phyloP scores from a whole-genome alignment of 1,284 basidiomycete genomes.

The Cutaneotrichosporon dermatis region DNA sequence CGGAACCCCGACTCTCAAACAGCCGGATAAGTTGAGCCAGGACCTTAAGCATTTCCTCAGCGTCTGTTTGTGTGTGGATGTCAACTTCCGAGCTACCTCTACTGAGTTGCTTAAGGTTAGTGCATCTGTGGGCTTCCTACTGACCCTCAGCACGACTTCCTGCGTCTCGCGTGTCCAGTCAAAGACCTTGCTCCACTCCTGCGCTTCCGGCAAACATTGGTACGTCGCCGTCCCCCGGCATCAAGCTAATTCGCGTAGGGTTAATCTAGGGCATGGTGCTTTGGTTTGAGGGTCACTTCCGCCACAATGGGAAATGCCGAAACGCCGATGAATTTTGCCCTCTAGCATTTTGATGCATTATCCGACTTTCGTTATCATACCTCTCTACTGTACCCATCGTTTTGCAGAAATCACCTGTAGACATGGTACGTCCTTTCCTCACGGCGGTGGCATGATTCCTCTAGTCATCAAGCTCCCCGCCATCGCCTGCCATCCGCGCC shows the following conservation, averaged over 20 bases:
- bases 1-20: slow-evolving; percentile 94
- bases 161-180: slow-evolving; percentile 34
- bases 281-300: no score
- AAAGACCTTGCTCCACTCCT: slow-evolving; percentile 37
- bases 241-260: no score
- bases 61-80: slow-evolving; percentile 95
- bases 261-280: no score
- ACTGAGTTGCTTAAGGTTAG: slow-evolving; percentile 82
- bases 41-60: slow-evolving; percentile 95
- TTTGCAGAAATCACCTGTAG: slow-evolving; percentile 25
- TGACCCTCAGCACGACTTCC: slow-evolving; percentile 41
- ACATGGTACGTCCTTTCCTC: slow-evolving; percentile 18
- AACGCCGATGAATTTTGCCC: no score
- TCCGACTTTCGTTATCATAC: background rate
- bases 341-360: no score
- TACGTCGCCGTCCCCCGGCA: slow-evolving; percentile 6
- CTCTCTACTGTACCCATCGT: slow-evolving; percentile 7
- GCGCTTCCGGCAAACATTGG: slow-evolving; percentile 33
- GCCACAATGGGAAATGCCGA: no score
- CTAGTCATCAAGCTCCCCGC: no score
- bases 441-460: background rate
- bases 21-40: slow-evolving; percentile 83
- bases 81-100: slow-evolving; percentile 88
- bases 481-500: no score
- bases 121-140: slow-evolving; percentile 7